A percentile compares a stretch with the other conserved stretches of the same genome.
Conservation (phyloP, 2,329 filamentous ascomycete genomes). For the Huntiella savannae region DNA sequence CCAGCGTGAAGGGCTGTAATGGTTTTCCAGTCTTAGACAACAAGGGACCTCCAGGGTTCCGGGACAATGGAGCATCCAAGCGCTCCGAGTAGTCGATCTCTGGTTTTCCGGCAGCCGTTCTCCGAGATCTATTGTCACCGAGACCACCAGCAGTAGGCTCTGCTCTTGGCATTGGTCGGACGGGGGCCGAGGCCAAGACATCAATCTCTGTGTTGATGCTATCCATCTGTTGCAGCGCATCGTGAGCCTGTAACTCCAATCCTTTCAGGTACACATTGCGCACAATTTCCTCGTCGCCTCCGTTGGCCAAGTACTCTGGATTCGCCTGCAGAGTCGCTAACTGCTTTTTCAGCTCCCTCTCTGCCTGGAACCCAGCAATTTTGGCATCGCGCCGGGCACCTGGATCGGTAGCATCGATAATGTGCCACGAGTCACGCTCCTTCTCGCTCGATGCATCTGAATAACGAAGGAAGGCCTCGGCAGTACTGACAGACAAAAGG, state of each 20-base stretch:
- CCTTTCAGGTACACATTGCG: slow-evolving; percentile 62
- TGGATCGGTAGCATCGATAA: slow-evolving; percentile 41
- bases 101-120: slow-evolving; percentile 15
- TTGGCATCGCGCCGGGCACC: slow-evolving; percentile 61
- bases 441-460: slow-evolving; percentile 31
- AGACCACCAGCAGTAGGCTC: slow-evolving; percentile 25
- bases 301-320: slow-evolving; percentile 31
- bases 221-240: slow-evolving; percentile 75
- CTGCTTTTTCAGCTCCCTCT: slow-evolving; percentile 68
- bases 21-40: slow-evolving; percentile 66
- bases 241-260: slow-evolving; percentile 53
- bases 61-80: slow-evolving; percentile 45
- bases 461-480: slow-evolving; percentile 53
- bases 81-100: slow-evolving; percentile 48
- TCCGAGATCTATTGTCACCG: slow-evolving; percentile 21
- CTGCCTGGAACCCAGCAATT: slow-evolving; percentile 65
- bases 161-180: slow-evolving; percentile 25
- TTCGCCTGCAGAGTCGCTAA: slow-evolving; percentile 39
- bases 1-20: slow-evolving; percentile 73
- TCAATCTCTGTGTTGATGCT: slow-evolving; percentile 67
- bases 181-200: slow-evolving; percentile 57
- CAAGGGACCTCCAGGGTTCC: slow-evolving; percentile 46
- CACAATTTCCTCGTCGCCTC: slow-evolving; percentile 65
- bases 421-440: slow-evolving; percentile 47
- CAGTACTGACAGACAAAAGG: slow-evolving; percentile 45